These are phyloP conservation scores for Asterionellopsis glacialis DNA, from an alignment of 108 stramenopile species.

Conservation along the genomic window DNA sequence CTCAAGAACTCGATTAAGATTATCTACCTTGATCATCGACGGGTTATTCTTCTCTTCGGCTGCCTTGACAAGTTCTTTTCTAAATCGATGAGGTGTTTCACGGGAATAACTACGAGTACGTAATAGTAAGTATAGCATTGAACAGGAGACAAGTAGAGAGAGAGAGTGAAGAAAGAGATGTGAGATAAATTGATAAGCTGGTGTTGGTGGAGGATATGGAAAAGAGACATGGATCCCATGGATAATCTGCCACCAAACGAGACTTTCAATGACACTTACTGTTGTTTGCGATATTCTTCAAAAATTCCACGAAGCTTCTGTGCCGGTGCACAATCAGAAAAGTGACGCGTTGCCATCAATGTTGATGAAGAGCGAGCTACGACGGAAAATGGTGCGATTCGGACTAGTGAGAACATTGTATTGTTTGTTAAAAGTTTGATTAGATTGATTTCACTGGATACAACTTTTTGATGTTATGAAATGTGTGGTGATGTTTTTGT, in stretches of 20 bases:
- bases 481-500: too few relatives aligned
- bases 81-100: slow-evolving; percentile 36
- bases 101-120: slow-evolving; percentile 23
- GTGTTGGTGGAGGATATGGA: too few relatives aligned
- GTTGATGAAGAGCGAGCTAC: too few relatives aligned
- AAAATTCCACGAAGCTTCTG: slow-evolving; percentile 7
- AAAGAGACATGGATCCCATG: too few relatives aligned
- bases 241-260: too few relatives aligned
- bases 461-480: too few relatives aligned
- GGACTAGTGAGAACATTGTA: too few relatives aligned
- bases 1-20: slow-evolving; percentile 13
- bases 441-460: too few relatives aligned
- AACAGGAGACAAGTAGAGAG: too few relatives aligned
- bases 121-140: not conserved
- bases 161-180: not conserved
- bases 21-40: slow-evolving; percentile 6
- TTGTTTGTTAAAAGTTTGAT: too few relatives aligned
- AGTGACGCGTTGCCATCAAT: not conserved
- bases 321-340: slow-evolving; percentile 3
- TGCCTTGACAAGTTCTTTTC: slow-evolving; percentile 30
- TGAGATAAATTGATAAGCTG: not conserved
- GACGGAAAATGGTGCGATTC: too few relatives aligned
- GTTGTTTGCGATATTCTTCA: slow-evolving; percentile 9
- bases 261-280: slow-evolving; percentile 6
- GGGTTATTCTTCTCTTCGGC: slow-evolving; percentile 1